These are phyloP conservation scores for Fusarium tanahbumbuense DNA, from an alignment of 2,329 filamentous ascomycete species.

Conservation along the genomic window DNA sequence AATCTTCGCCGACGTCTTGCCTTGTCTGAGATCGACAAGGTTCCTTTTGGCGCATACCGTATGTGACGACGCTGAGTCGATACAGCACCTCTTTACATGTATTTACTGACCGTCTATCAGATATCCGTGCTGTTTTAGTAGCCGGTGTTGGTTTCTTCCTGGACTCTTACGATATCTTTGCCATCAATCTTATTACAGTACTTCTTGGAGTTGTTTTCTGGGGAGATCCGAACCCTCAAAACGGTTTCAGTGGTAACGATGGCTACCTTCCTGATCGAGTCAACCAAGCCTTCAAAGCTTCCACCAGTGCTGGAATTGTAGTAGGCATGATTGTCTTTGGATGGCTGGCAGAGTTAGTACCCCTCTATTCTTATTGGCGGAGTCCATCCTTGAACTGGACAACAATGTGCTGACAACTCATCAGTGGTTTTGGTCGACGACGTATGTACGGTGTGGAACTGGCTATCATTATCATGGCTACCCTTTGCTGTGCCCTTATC, in stretches of 20 bases:
- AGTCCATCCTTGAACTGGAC: not conserved
- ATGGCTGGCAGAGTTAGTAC: constrained; percentile 73
- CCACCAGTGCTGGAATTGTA: constrained; percentile 82
- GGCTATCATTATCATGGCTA: constrained; percentile 77
- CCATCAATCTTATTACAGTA: constrained; percentile 78
- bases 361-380: not conserved
- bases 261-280: constrained; percentile 71
- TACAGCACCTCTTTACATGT: not conserved
- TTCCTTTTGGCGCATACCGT: constrained; percentile 79
- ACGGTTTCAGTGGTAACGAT: constrained; percentile 64
- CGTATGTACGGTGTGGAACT: constrained; percentile 86
- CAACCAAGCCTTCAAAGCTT: constrained; percentile 82
- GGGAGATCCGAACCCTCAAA: constrained; percentile 57
- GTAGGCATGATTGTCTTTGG: constrained; percentile 83
- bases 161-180: constrained; percentile 85
- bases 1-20: constrained; percentile 80
- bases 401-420: constrained; percentile 25
- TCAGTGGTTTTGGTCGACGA: constrained; percentile 74
- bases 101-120: constrained; percentile 42
- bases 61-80: constrained; percentile 33
- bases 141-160: constrained; percentile 87
- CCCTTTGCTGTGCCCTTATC: constrained; percentile 73
- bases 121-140: constrained; percentile 78
- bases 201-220: constrained; percentile 84
- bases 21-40: constrained; percentile 82